Evolutionary conservation across 345 rosid species (phyloP).

Genomic region (Rhodamnia rubescens): DNA sequence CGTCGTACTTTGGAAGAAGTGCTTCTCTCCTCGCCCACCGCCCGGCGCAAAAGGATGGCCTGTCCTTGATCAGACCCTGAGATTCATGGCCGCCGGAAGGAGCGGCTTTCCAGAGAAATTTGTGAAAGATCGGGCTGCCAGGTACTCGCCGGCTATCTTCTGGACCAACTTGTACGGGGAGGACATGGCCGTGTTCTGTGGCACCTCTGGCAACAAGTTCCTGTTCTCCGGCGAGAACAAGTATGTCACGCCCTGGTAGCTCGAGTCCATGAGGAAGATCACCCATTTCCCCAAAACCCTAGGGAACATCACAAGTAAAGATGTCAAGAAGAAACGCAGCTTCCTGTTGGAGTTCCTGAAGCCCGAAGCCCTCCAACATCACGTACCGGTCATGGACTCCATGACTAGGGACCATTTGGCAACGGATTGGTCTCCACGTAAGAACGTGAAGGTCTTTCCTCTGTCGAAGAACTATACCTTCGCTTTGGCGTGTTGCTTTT

Average conservation of each 20-base stretch:
- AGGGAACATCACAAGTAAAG: not conserved
- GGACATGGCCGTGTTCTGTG: not conserved
- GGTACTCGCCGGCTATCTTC: not conserved
- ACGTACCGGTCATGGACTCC: not conserved
- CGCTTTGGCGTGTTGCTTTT: not conserved
- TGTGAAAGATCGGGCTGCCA: not conserved
- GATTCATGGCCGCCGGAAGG: not conserved
- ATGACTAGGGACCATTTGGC: not conserved
- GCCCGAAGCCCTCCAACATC: not conserved
- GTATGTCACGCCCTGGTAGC: not conserved
- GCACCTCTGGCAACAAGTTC: not conserved
- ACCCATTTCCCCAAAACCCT: not conserved
- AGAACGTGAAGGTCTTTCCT: not conserved
- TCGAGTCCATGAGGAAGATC: not conserved
- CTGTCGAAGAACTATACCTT: not conserved
- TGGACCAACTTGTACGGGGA: not conserved
- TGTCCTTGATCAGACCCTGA: not conserved
- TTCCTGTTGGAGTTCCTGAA: not conserved
- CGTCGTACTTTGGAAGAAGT: not conserved
- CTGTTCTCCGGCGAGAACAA: not conserved
- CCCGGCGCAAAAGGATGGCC: not conserved
- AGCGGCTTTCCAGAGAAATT: not conserved
- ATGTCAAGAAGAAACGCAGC: not conserved
- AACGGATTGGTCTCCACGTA: not conserved
- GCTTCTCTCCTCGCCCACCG: not conserved